Conservation (phyloP, 75 land plant genomes). For the Pseudotsuga menziesii region DNA sequence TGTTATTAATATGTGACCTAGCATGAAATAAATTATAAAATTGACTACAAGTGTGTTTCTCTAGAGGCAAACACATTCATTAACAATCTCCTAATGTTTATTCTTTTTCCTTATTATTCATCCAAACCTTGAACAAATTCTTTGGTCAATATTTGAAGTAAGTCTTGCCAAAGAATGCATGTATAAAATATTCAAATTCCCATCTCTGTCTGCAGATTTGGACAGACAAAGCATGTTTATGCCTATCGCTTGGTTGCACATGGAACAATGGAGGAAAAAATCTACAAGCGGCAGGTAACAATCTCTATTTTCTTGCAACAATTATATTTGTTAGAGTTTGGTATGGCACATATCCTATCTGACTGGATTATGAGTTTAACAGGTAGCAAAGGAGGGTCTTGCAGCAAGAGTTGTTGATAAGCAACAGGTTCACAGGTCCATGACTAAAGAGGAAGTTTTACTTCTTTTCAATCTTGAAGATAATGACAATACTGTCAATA, state of each 20-base stretch:
- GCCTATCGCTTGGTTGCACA: slow-evolving; percentile 93
- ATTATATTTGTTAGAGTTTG: neutral
- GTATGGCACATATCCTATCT: neutral
- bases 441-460: slow-evolving; percentile 85
- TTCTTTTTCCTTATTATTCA: no score
- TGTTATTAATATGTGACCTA: no score
- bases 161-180: no score
- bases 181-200: no score
- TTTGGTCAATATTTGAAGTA: no score
- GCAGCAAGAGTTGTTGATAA: slow-evolving; percentile 97
- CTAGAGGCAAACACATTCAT: no score
- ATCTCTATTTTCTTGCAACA: neutral
- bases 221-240: slow-evolving; percentile 89
- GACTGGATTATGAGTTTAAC: neutral
- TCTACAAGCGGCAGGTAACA: slow-evolving; percentile 96
- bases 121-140: no score
- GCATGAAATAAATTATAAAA: no score
- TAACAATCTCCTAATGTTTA: no score
- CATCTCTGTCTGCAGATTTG: slow-evolving; percentile 57
- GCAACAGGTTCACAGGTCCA: slow-evolving; percentile 77
- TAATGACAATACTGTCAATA: slow-evolving; percentile 39
- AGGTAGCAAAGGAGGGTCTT: slow-evolving; percentile 97
- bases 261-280: slow-evolving; percentile 99
- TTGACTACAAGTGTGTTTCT: no score
- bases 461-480: slow-evolving; percentile 84